Conservation (phyloP, 495 filamentous ascomycete species). For the Penicillium longicatenatum region DNA sequence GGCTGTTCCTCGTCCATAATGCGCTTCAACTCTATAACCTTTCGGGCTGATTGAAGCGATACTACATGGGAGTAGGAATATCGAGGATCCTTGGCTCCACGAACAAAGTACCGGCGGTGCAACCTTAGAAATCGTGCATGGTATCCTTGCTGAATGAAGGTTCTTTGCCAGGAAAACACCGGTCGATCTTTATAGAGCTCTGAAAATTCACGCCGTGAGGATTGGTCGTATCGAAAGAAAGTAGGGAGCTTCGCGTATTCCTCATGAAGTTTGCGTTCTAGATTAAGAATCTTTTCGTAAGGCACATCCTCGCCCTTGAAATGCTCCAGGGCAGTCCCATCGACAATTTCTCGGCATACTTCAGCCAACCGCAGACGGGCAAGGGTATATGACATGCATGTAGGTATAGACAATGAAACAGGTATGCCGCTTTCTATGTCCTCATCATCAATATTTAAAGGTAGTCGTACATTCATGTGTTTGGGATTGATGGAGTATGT, state of each 20-base stretch:
- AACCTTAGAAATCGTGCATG: conserved; percentile 46
- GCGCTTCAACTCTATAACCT: conserved; percentile 40
- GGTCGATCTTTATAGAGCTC: conserved; percentile 38
- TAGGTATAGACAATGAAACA: conserved; percentile 31
- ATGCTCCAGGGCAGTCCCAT: conserved; percentile 33
- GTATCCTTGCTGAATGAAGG: conserved; percentile 42
- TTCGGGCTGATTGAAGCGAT: conserved; percentile 47
- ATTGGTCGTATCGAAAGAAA: conserved; percentile 41
- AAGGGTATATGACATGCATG: conserved; percentile 47
- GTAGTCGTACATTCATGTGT: conserved; percentile 46
- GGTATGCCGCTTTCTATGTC: conserved; percentile 11
- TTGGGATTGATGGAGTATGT: conserved; percentile 47
- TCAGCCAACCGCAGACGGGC: conserved; percentile 42
- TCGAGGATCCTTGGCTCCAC: conserved; percentile 39
- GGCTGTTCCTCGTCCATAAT: conserved; percentile 44
- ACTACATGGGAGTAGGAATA: conserved; percentile 49
- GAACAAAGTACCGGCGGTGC: conserved; percentile 45
- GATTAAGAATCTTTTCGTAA: conserved; percentile 39
- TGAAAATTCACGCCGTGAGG: conserved; percentile 33
- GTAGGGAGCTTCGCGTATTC: conserved; percentile 23
- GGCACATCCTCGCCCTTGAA: conserved; percentile 31
- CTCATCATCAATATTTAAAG: conserved; percentile 35
- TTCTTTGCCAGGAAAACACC: conserved; percentile 41
- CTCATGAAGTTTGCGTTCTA: conserved; percentile 39
- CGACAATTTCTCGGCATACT: conserved; percentile 45